Evolutionary conservation across 2,329 filamentous ascomycete species (phyloP).

Genomic region (Sclerotinia trifoliorum): DNA sequence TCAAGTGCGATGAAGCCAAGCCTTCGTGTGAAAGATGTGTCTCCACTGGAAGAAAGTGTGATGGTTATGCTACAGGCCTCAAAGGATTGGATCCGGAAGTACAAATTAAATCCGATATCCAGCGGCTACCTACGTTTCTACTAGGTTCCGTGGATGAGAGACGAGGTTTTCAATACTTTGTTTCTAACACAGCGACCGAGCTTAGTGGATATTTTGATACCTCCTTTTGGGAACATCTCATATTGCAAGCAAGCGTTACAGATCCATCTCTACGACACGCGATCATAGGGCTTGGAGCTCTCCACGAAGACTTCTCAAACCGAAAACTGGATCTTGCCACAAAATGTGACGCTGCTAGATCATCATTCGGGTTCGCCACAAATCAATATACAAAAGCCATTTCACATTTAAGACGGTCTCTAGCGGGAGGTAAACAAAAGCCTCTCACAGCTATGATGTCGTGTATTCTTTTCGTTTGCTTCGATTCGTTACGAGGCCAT

Average conservation of each 20-base stretch:
- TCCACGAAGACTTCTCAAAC: slow-evolving; percentile 36
- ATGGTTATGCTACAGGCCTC: slow-evolving; percentile 22
- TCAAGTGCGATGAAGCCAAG: slow-evolving; percentile 27
- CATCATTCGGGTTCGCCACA: slow-evolving; percentile 31
- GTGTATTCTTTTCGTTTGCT: slow-evolving; percentile 37
- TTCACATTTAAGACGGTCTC: slow-evolving; percentile 31
- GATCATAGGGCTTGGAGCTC: slow-evolving; percentile 36
- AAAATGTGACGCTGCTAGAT: slow-evolving; percentile 19
- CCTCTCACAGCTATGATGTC: slow-evolving; percentile 36
- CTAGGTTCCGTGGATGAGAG: slow-evolving; percentile 34
- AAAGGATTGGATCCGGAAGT: slow-evolving; percentile 7
- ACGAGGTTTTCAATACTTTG: slow-evolving; percentile 36
- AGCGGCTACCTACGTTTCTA: slow-evolving; percentile 28
- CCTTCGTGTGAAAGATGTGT: slow-evolving; percentile 24
- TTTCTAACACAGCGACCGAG: slow-evolving; percentile 32
- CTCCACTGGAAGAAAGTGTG: slow-evolving; percentile 23
- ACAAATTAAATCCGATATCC: slow-evolving; percentile 21
- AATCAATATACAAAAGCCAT: slow-evolving; percentile 39
- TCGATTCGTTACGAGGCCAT: slow-evolving; percentile 37
- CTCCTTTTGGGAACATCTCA: slow-evolving; percentile 35
- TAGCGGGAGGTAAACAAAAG: slow-evolving; percentile 31
- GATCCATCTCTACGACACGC: slow-evolving; percentile 37
- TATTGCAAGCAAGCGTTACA: slow-evolving; percentile 33
- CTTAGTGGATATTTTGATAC: slow-evolving; percentile 35
- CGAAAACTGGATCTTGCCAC: slow-evolving; percentile 22